Percentiles rank a stretch among this genome's conserved stretches.
These are phyloP conservation scores for Nicotiana obtusifolia DNA, from an alignment of 257 asterid species.

Conservation along the genomic window DNA sequence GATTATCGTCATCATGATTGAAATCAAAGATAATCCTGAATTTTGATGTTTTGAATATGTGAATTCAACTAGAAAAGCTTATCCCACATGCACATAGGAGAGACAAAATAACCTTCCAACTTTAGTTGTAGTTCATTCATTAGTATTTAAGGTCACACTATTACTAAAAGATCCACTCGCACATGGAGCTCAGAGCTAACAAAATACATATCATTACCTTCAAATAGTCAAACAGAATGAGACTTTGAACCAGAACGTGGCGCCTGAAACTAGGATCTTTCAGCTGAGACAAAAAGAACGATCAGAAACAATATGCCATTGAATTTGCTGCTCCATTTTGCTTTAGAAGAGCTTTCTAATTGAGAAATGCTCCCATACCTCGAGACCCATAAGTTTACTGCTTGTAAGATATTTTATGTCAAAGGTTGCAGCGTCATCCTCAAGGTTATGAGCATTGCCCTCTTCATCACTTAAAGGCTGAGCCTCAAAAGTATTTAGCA, in stretches of 20 bases:
- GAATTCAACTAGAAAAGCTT: background rate
- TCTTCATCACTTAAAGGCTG: conserved; percentile 96
- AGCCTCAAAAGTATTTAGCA: conserved; percentile 82
- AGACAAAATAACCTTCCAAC: background rate
- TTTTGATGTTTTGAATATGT: background rate
- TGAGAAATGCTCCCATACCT: conserved; percentile 44
- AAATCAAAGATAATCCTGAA: background rate
- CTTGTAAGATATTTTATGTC: conserved; percentile 95
- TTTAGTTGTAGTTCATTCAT: background rate
- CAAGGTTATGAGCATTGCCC: conserved; percentile 69
- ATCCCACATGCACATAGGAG: background rate
- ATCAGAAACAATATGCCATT: conserved; percentile 13
- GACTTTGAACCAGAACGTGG: conserved; percentile 91
- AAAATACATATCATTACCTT: conserved; percentile 53
- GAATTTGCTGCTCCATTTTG: background rate
- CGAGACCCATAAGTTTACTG: conserved; percentile 94
- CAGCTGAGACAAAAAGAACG: conserved; percentile 43
- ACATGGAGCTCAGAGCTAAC: background rate
- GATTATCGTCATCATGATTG: background rate
- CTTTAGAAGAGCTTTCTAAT: background rate
- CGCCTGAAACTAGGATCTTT: conserved; percentile 99
- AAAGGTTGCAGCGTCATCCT: conserved; percentile 88
- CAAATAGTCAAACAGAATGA: conserved; percentile 84
- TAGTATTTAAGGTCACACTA: background rate
- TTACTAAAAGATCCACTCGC: background rate